A percentile compares a stretch with the other conserved stretches of the same genome.
phyloP scores from a whole-genome alignment of 805 yeast species.

The Alloascoidea africana region DNA sequence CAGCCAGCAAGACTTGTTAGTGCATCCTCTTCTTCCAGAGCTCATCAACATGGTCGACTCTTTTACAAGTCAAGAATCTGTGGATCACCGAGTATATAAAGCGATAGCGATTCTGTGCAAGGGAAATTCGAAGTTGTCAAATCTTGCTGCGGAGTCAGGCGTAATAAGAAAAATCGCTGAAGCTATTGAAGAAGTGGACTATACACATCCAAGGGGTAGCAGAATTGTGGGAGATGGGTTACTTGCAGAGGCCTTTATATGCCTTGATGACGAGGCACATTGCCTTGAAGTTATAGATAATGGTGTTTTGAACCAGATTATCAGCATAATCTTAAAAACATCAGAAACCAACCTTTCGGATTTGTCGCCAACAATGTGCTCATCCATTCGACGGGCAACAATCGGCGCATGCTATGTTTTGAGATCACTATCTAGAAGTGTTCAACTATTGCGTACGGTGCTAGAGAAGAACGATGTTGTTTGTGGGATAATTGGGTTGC shows the following conservation, averaged over 20 bases:
- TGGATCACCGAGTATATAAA: background rate
- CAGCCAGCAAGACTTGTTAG: background rate
- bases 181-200: constrained; percentile 1
- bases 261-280: background rate
- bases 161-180: background rate
- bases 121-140: background rate
- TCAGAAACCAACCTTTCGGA: background rate
- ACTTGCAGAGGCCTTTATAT: constrained; percentile 2
- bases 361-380: background rate
- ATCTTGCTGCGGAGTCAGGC: constrained; percentile 2
- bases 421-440: constrained; percentile 42
- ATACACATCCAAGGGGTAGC: background rate
- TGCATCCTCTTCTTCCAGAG: constrained; percentile 1
- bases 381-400: background rate
- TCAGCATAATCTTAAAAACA: background rate
- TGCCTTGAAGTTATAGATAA: background rate
- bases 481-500: constrained; percentile 11
- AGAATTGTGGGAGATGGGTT: constrained; percentile 1
- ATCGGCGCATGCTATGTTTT: constrained; percentile 28
- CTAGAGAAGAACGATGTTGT: constrained; percentile 21
- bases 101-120: constrained; percentile 2
- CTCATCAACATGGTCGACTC: constrained; percentile 1
- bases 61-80: background rate
- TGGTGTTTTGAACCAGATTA: background rate
- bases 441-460: constrained; percentile 36